phyloP scores from a whole-genome alignment of 1,284 basidiomycete genomes.

The Flammula alnicola region DNA sequence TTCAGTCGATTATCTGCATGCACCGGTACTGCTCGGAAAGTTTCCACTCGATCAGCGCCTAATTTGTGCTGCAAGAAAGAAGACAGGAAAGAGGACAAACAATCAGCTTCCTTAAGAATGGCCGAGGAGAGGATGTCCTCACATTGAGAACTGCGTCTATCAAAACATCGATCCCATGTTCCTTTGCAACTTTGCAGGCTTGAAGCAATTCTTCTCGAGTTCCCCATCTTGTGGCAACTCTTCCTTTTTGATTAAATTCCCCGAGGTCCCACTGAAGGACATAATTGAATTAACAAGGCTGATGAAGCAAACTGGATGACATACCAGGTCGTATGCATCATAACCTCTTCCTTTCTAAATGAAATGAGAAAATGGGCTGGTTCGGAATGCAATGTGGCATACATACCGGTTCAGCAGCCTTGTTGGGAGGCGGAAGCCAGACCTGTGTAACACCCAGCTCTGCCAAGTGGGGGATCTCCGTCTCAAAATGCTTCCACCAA shows the following conservation, averaged over 20 bases:
- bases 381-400: not conserved
- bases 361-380: not conserved
- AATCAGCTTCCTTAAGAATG: slow-evolving; percentile 4
- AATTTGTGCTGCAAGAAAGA: slow-evolving; percentile 64
- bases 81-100: not conserved
- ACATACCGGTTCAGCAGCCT: slow-evolving; percentile 64
- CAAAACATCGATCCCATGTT: slow-evolving; percentile 65
- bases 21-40: slow-evolving; percentile 77
- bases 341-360: slow-evolving; percentile 71
- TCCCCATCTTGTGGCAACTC: slow-evolving; percentile 89
- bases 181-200: slow-evolving; percentile 64
- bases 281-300: not conserved
- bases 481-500: slow-evolving; percentile 86
- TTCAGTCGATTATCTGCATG: slow-evolving; percentile 66
- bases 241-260: slow-evolving; percentile 89
- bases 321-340: slow-evolving; percentile 80
- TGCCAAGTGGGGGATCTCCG: slow-evolving; percentile 70
- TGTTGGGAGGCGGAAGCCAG: slow-evolving; percentile 82
- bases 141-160: slow-evolving; percentile 84
- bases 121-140: slow-evolving; percentile 26
- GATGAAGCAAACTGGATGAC: slow-evolving; percentile 13
- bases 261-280: slow-evolving; percentile 82
- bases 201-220: slow-evolving; percentile 80
- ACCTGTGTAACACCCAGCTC: slow-evolving; percentile 84
- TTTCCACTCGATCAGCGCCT: slow-evolving; percentile 84